Base-by-base conservation (phyloP, 31 red algal genomes). In the Porphyra umbilicalis region DNA sequence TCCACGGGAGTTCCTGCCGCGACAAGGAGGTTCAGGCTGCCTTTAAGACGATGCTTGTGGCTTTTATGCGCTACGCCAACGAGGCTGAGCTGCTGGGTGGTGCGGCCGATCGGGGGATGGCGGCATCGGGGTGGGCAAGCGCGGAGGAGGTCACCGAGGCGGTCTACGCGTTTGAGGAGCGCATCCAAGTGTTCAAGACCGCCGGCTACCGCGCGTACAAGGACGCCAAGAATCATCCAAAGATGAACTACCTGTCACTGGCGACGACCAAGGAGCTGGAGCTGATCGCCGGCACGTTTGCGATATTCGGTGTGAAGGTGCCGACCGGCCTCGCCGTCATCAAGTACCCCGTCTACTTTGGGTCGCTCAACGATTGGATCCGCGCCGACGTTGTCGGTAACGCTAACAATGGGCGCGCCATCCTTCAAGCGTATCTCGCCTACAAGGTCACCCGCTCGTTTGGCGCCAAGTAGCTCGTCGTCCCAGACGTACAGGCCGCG, bases 391-490 rank as follows among this genome's bases (percentile, higher is more conserved):
- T 71, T 29, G 57, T 71, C 25, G 57, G 2, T 29, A 29, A 71
- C 57, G 57, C 57, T 8, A 29, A 29, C 57, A 29, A 71, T 29
- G 57, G 57, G 25, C 46, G 85, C 34, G 77, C 79, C 71, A 77
- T 88, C 38, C 80, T 90, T 6, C 85, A 83, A 9, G 87, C 84
- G 18, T 97, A 97, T 68, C 86, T 97, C 18, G 91, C 90, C 13
- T 90, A 93, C 71, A 86, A 92, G 79, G 79, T 91, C 10, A 88
- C 88, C 10, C 81, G 84, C 36, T 34, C 34, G 11, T 83, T 88
- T 1, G 94, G 87, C 10, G 33, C 74, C 2, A 67, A 80, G 37
- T 84, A 88, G 11, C 38, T 93, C 68, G 67, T 97, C 31, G 94
- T 90, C 37, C 89, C 91, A 75, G 86, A 77, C 10, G 80, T 85